Conservation (phyloP, 2,329 filamentous ascomycete genomes). For the Helminthosporium solani region DNA sequence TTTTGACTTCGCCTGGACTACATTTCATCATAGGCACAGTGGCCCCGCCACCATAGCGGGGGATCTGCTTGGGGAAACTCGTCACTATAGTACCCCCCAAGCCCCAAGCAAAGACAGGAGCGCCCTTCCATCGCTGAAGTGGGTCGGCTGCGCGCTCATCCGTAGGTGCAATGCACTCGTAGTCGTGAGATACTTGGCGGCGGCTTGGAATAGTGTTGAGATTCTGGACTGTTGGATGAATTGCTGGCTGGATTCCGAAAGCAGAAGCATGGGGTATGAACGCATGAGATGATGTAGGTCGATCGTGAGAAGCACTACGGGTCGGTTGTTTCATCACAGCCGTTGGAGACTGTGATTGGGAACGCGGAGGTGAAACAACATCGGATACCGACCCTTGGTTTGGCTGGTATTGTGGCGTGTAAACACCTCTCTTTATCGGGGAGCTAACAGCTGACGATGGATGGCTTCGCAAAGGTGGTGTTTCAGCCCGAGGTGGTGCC, state of each 20-base stretch:
- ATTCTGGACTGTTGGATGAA: slow-evolving; percentile 8
- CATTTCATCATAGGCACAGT: slow-evolving; percentile 75
- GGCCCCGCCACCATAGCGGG: slow-evolving; percentile 77
- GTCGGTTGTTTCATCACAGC: slow-evolving; percentile 52
- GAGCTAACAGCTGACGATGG: slow-evolving; percentile 41
- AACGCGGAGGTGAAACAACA: slow-evolving; percentile 46
- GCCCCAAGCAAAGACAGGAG: slow-evolving; percentile 83
- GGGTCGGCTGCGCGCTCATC: slow-evolving; percentile 66
- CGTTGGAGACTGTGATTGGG: slow-evolving; percentile 62
- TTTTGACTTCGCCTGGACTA: slow-evolving; percentile 76
- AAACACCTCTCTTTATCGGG: slow-evolving; percentile 42
- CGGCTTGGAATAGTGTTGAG: slow-evolving; percentile 36
- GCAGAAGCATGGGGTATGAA: slow-evolving; percentile 40
- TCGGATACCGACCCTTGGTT: slow-evolving; percentile 9
- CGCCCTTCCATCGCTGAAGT: slow-evolving; percentile 86
- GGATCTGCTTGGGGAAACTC: slow-evolving; percentile 84
- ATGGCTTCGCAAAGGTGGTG: slow-evolving; percentile 35
- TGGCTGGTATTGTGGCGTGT: slow-evolving; percentile 54
- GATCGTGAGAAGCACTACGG: slow-evolving; percentile 47
- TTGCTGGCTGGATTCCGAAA: slow-evolving; percentile 31
- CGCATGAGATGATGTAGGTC: slow-evolving; percentile 58
- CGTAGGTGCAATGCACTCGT: slow-evolving; percentile 58
- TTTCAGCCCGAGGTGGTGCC: slow-evolving; percentile 29
- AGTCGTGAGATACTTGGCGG: slow-evolving; percentile 49
- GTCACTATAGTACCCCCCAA: slow-evolving; percentile 80